Percentiles rank a stretch among this genome's conserved stretches.
phyloP scores from a whole-genome alignment of 192 early-diverging fungal genomes.

The Rhizophagus clarus region DNA sequence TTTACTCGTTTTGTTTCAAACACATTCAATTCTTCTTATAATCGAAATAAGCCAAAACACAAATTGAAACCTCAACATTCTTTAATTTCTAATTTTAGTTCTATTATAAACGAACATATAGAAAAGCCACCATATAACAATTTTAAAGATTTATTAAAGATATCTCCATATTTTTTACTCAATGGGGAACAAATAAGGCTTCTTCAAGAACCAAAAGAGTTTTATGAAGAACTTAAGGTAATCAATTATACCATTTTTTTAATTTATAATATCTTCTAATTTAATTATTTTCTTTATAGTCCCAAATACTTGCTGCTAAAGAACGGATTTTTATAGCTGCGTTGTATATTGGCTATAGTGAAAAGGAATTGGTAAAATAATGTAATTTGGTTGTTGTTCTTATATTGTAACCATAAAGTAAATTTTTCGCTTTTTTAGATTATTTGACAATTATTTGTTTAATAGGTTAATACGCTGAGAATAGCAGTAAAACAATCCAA shows the following conservation, averaged over 20 bases:
- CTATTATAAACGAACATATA: neutral
- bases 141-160: neutral
- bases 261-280: neutral
- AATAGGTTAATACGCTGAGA: conserved; percentile 61
- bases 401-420: neutral
- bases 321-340: conserved; percentile 81
- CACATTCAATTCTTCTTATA: neutral
- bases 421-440: neutral
- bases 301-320: conserved; percentile 69
- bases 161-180: conserved; percentile 19
- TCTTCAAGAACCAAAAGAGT: conserved; percentile 33
- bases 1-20: neutral
- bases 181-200: conserved; percentile 22
- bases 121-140: neutral
- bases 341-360: conserved; percentile 85
- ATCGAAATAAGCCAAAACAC: neutral
- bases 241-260: neutral
- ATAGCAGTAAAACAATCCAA: conserved; percentile 55
- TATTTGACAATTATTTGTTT: neutral
- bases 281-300: conserved; percentile 38
- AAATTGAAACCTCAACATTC: neutral
- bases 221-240: conserved; percentile 57
- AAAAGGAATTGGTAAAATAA: conserved; percentile 70
- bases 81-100: neutral
- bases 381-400: neutral